Evolutionary conservation across 208 protist species (phyloP).

Genomic region (Trichomonas tenax): DNA sequence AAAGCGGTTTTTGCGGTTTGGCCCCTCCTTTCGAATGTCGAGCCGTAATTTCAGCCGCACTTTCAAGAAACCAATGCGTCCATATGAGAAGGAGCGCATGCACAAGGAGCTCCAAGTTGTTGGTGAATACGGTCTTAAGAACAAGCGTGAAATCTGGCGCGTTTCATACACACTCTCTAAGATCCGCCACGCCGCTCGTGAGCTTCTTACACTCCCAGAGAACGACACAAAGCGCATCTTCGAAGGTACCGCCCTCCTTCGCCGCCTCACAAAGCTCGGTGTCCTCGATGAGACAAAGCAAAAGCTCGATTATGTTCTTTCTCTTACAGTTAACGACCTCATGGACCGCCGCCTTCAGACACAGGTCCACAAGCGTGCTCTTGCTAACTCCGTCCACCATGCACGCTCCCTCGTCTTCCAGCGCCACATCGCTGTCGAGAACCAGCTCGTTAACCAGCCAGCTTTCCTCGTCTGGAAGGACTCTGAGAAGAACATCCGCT

Average conservation of each 20-base stretch:
- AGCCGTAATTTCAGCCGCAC: slow-evolving; percentile 81
- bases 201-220: slow-evolving; percentile 94
- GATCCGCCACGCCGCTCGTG: slow-evolving; percentile 91
- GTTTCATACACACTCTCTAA: slow-evolving; percentile 90
- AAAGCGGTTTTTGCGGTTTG: neutral
- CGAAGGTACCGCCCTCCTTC: slow-evolving; percentile 93
- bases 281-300: slow-evolving; percentile 91
- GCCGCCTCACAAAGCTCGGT: slow-evolving; percentile 88
- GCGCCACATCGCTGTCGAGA: slow-evolving; percentile 75
- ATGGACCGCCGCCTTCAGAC: slow-evolving; percentile 99
- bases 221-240: slow-evolving; percentile 80
- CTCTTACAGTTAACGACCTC: slow-evolving; percentile 90
- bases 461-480: slow-evolving; percentile 14
- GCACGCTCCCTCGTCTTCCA: slow-evolving; percentile 94
- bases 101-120: slow-evolving; percentile 96
- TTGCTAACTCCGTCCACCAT: slow-evolving; percentile 99
- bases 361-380: slow-evolving; percentile 79
- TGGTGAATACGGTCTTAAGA: slow-evolving; percentile 88
- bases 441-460: slow-evolving; percentile 19
- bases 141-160: slow-evolving; percentile 98
- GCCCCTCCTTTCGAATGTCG: neutral
- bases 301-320: slow-evolving; percentile 99
- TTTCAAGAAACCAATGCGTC: slow-evolving; percentile 83
- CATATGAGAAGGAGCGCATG: slow-evolving; percentile 98
- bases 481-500: neutral